phyloP scores from a whole-genome alignment of 2,329 filamentous ascomycete genomes.

The Bertia moriformis region DNA sequence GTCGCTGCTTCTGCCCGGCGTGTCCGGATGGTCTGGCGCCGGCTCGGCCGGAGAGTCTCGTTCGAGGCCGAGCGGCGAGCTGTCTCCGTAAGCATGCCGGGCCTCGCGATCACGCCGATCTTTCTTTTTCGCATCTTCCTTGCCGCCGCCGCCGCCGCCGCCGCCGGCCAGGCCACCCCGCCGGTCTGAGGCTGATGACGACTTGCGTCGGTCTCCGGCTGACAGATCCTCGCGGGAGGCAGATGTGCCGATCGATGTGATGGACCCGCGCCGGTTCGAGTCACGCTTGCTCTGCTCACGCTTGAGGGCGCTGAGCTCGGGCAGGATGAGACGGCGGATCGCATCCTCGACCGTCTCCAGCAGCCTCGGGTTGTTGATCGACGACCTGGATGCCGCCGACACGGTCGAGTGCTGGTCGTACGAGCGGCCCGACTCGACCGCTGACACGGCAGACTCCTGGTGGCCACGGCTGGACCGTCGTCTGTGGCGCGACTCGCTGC shows the following conservation, averaged over 20 bases:
- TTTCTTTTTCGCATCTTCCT: background rate
- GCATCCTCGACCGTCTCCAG: constrained; percentile 63
- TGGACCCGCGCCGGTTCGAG: background rate
- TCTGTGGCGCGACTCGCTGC: constrained; percentile 25
- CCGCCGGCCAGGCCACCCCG: background rate
- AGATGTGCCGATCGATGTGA: constrained; percentile 13
- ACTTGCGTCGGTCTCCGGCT: constrained; percentile 24
- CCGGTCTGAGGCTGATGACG: background rate
- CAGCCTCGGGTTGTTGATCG: constrained; percentile 58
- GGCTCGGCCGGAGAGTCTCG: constrained; percentile 38
- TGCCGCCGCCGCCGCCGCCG: background rate
- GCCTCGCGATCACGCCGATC: background rate
- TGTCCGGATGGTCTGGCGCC: constrained; percentile 41
- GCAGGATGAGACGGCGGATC: constrained; percentile 49
- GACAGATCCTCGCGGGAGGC: constrained; percentile 13
- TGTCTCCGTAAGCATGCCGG: constrained; percentile 1
- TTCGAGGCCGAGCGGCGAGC: background rate
- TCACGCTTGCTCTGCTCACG: background rate
- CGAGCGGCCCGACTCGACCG: constrained; percentile 35
- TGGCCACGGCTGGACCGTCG: constrained; percentile 35
- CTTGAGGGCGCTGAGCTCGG: background rate
- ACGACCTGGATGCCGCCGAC: constrained; percentile 44
- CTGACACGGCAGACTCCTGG: constrained; percentile 43
- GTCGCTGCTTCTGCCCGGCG: too few relatives aligned
- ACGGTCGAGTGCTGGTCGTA: constrained; percentile 41